Base-by-base conservation (phyloP, 345 rosid species). In the Rhizophora apiculata region DNA sequence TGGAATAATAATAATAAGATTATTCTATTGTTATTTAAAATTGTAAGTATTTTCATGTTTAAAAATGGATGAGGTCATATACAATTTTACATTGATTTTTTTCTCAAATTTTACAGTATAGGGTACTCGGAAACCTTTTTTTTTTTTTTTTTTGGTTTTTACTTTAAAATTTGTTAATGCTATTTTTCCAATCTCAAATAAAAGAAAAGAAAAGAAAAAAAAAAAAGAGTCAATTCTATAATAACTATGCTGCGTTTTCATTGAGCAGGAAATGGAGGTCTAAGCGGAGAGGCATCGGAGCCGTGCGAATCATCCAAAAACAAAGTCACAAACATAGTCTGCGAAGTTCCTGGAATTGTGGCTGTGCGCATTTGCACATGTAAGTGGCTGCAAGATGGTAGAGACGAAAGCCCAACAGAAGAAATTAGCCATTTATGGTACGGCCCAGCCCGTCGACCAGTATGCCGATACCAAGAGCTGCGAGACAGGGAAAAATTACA, bases 221-320 rank as follows among this genome's bases (percentile, higher is more conserved):
- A n/a, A 67, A 57, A 36, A 2, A n/a, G n/a, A n/a, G 21, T 8
- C 4, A 4, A 5, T 56, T 37, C 43, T 21, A 20, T 15, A 36
- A 37, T 24, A 22, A 69, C 48, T n/a, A 9, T 0, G 27, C 1
- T 31, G 6, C 29, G 21, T 73, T 27, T 43, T 54, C 20, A 32
- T 60, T 15, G 36, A 63, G 52, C 80, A 91, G 97, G 91, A 32
- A 91, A 91, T 73, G 79, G 76, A 52, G 86, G 60, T 0, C 72
- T 94, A 22, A 88, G 98, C 68, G 98, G 96, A 51, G 70, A 76
- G 69, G 96, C 98, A 7, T 75, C 91, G 21, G n/a, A 65, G 19
- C 71, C 72, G n/a, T 94, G 98, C 85, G 74, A 73, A 62, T 51
- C 78, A 9, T 58, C 79, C 5, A 85, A 80, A 69, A 85, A 78